Evolutionary conservation across 1,284 basidiomycete genomes (phyloP).

Genomic region (Ceratobasidium sp.): DNA sequence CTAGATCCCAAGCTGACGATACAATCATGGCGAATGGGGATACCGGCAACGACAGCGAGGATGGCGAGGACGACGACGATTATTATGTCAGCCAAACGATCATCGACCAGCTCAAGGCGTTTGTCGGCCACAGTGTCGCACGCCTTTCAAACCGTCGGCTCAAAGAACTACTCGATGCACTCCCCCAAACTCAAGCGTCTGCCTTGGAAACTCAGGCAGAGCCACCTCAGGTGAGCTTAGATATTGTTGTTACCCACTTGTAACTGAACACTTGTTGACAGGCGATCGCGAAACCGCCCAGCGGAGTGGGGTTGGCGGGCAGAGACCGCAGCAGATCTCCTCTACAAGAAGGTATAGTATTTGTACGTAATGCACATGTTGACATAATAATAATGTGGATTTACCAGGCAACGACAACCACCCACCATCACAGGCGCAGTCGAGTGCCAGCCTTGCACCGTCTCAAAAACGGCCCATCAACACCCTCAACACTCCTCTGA

Average conservation of each 20-base stretch:
- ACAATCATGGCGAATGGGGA: background rate
- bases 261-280: background rate
- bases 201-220: conserved; percentile 20
- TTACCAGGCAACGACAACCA: too few relatives aligned
- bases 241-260: too few relatives aligned
- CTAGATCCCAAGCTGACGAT: background rate
- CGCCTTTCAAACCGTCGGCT: background rate
- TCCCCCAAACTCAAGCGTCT: conserved; percentile 6
- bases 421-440: background rate
- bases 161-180: background rate
- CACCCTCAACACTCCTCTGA: background rate
- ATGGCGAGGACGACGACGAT: background rate
- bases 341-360: conserved; percentile 12
- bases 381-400: too few relatives aligned
- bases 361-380: too few relatives aligned
- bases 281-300: conserved; percentile 11
- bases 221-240: conserved; percentile 6
- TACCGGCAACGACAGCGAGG: background rate
- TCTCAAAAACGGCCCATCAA: background rate
- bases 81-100: background rate
- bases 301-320: conserved; percentile 31
- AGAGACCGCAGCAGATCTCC: conserved; percentile 17
- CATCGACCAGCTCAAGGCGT: conserved; percentile 1
- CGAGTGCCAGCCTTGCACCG: background rate
- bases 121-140: conserved; percentile 3